Evolutionary conservation across 2,329 filamentous ascomycete species (phyloP).

Genomic region (Penicillium sclerotiorum): DNA sequence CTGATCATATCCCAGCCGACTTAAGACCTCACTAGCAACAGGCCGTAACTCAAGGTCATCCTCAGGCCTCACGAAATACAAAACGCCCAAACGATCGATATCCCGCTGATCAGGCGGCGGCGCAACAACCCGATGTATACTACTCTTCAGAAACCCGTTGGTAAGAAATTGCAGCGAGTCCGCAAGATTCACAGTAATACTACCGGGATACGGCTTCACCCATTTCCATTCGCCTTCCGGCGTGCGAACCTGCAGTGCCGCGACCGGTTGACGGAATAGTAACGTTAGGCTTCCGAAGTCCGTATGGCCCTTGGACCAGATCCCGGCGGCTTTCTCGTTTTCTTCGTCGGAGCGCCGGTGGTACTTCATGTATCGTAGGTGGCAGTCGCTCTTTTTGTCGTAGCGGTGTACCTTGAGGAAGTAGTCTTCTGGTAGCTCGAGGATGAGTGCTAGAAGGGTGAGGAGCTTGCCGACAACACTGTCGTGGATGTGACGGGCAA

Average conservation of each 20-base stretch:
- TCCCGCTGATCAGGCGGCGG: slow-evolving; percentile 49
- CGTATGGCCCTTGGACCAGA: slow-evolving; percentile 56
- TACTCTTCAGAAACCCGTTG: slow-evolving; percentile 52
- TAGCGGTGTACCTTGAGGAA: slow-evolving; percentile 60
- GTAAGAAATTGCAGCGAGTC: slow-evolving; percentile 53
- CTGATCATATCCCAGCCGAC: slow-evolving; percentile 29
- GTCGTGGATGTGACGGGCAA: slow-evolving; percentile 20
- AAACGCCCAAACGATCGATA: slow-evolving; percentile 41
- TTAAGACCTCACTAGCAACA: slow-evolving; percentile 34
- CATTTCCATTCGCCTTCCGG: slow-evolving; percentile 53
- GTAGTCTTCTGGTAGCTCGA: slow-evolving; percentile 62
- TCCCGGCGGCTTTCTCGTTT: slow-evolving; percentile 44
- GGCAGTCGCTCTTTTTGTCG: slow-evolving; percentile 59
- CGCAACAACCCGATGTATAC: slow-evolving; percentile 49
- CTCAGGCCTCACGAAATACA: slow-evolving; percentile 51
- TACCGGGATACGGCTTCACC: slow-evolving; percentile 50
- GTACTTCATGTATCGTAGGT: slow-evolving; percentile 64
- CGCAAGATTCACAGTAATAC: slow-evolving; percentile 54
- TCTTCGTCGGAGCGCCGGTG: slow-evolving; percentile 51
- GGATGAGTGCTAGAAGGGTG: slow-evolving; percentile 51
- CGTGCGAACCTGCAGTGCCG: slow-evolving; percentile 57
- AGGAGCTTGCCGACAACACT: slow-evolving; percentile 16
- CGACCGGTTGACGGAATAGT: slow-evolving; percentile 60
- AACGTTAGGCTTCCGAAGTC: slow-evolving; percentile 60
- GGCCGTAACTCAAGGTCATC: slow-evolving; percentile 30